Evolutionary conservation across 176 grass and related monocot species (phyloP), one percentile per base, ranked within the genome.

Genomic region (Eleusine coracana): DNA sequence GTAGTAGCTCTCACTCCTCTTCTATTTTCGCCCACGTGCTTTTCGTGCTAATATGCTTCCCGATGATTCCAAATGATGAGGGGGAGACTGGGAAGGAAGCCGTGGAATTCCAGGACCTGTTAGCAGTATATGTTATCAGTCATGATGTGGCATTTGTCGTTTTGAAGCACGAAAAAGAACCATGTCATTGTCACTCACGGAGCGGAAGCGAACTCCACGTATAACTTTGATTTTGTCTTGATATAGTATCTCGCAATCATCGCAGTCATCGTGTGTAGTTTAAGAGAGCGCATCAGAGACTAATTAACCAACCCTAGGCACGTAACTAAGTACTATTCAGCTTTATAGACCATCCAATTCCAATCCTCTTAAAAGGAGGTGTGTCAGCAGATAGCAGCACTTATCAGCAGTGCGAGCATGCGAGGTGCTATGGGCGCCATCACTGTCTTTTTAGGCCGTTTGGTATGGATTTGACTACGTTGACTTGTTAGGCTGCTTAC

Each of bases 51-150:
- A 39, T 21, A 37, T 36, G 63, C 25, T 65, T 63, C 25, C 60
- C 3, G 10, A 31, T 31, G 25, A 0, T 64, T 71, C 23, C n/a
- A 73, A 61, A 29, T 3, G 59, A 62, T 12, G 23, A 28, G n/a
- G n/a, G n/a, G n/a, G 59, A 8, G 45, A 13, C n/a, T n/a, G n/a
- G 61, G 34, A 29, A 54, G 36, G 16, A 41, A 75, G 59, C 44
- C 0, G 23, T 45, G 49, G 63, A 76, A 84, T 84, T 84, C 73
- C 48, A 16, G 10, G 71, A n/a, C 28, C 25, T 17, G 23, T 54
- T 39, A 44, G 80, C 7, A 51, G 28, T 0, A 15, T 6, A 5
- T 10, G 3, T 52, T 52, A 21, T 7, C 6, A 12, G 31, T 28
- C 2, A 54, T 54, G 83, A 48, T 12, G 83, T 59, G 74, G 70